Conservation (phyloP, 345 rosid species). For the Angophora floribunda region DNA sequence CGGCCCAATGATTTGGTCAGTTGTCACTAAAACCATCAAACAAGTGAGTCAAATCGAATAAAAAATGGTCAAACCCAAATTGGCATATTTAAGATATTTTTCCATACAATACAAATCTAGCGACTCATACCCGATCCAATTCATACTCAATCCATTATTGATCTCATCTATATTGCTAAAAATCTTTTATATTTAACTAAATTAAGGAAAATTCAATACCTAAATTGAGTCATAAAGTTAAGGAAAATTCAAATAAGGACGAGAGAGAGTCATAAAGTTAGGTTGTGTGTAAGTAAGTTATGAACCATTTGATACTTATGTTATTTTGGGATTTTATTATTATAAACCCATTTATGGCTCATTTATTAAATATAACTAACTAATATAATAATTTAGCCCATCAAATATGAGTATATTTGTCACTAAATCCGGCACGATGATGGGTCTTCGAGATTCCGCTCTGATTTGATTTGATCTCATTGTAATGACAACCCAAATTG, state of each 20-base stretch:
- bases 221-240: rapidly evolving
- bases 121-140: rapidly evolving
- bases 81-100: rapidly evolving
- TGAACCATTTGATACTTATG: neutral
- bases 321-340: too few species aligned
- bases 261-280: rapidly evolving
- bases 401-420: neutral
- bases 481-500: neutral
- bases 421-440: neutral
- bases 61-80: rapidly evolving
- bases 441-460: neutral
- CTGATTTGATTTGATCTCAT: neutral
- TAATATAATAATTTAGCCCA: rapidly evolving
- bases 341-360: neutral
- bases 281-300: neutral
- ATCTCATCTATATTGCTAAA: too few species aligned
- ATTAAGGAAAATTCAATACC: too few species aligned
- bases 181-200: too few species aligned
- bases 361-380: too few species aligned
- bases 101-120: rapidly evolving
- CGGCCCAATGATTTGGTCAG: neutral
- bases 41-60: rapidly evolving
- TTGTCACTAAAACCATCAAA: rapidly evolving
- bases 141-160: too few species aligned
- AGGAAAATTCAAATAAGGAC: too few species aligned